phyloP scores from a whole-genome alignment of 495 filamentous ascomycete genomes.

The Aspergillus cristatus region DNA sequence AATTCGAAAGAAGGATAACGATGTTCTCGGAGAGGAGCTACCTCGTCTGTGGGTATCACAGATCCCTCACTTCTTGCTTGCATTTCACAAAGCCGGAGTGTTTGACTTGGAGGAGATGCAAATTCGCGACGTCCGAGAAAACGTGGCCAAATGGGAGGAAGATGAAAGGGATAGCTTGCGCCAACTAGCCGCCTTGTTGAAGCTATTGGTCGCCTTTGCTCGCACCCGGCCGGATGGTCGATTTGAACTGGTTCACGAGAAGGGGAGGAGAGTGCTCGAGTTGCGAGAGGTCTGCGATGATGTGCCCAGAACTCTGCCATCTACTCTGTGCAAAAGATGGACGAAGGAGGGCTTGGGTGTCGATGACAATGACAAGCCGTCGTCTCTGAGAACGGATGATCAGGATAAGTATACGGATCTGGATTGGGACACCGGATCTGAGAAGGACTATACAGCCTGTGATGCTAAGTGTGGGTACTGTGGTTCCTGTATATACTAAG shows the following conservation, averaged over 20 bases:
- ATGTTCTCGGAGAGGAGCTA: slow-evolving; percentile 36
- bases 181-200: slow-evolving; percentile 32
- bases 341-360: background rate
- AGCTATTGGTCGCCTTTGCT: slow-evolving; percentile 35
- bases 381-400: background rate
- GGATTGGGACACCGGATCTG: background rate
- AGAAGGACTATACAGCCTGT: background rate
- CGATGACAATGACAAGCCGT: background rate
- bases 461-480: background rate
- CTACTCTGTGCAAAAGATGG: background rate
- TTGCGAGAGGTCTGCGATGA: slow-evolving; percentile 29
- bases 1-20: slow-evolving; percentile 20
- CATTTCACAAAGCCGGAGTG: slow-evolving; percentile 43
- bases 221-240: slow-evolving; percentile 15
- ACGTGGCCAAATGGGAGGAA: slow-evolving; percentile 46
- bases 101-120: slow-evolving; percentile 42
- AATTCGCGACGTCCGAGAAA: slow-evolving; percentile 30
- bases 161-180: slow-evolving; percentile 28
- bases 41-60: slow-evolving; percentile 53
- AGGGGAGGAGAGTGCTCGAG: slow-evolving; percentile 26
- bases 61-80: slow-evolving; percentile 53
- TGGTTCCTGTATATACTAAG: background rate
- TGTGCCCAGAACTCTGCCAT: slow-evolving; percentile 8
- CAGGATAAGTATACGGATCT: background rate
- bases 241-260: slow-evolving; percentile 33